Conservation (phyloP, 2,329 filamentous ascomycete genomes). For the Paecilomyces sp. region DNA sequence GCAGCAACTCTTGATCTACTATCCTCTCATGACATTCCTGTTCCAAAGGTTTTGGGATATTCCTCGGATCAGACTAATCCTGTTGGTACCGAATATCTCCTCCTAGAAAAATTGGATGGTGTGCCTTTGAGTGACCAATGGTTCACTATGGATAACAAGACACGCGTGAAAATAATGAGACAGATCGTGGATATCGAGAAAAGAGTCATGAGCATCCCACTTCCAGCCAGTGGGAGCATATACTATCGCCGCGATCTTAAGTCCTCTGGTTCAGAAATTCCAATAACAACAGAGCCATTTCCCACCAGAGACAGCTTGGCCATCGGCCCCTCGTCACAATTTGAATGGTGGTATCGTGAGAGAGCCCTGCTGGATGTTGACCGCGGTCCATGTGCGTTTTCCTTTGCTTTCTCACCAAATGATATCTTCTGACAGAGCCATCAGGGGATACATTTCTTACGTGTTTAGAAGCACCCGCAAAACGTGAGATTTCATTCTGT, state of each 20-base stretch:
- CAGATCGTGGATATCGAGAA: slow-evolving; percentile 17
- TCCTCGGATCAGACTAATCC: slow-evolving; percentile 24
- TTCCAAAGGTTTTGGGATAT: slow-evolving; percentile 30
- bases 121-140: slow-evolving; percentile 23
- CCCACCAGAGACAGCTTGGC: no score
- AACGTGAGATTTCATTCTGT: no score
- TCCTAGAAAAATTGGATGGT: slow-evolving; percentile 29
- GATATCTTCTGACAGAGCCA: no score
- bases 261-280: no score
- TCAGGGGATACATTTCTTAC: no score
- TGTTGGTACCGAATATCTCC: slow-evolving; percentile 32
- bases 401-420: no score
- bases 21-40: slow-evolving; percentile 22
- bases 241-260: neutral
- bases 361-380: no score
- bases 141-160: slow-evolving; percentile 19
- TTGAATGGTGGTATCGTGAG: no score
- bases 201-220: slow-evolving; percentile 11
- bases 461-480: no score
- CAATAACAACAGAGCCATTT: no score
- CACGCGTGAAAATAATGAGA: slow-evolving; percentile 13
- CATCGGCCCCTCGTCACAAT: no score
- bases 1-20: slow-evolving; percentile 15
- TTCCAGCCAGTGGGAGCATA: neutral
- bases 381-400: no score